These are phyloP conservation scores for Phialemoniopsis sp. DNA, from an alignment of 2,329 filamentous ascomycete species.

Conservation along the genomic window DNA sequence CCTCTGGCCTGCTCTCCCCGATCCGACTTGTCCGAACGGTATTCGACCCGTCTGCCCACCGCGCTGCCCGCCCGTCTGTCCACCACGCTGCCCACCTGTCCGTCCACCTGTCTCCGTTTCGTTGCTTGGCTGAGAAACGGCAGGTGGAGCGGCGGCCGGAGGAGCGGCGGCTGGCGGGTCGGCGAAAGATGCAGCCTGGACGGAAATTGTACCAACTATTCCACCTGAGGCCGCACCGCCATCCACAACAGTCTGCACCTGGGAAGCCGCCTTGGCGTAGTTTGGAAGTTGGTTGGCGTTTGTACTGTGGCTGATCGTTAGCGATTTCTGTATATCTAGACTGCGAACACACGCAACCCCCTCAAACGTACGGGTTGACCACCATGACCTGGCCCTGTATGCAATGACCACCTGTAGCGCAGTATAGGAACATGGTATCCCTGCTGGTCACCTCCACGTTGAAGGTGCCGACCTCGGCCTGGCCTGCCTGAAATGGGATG, in stretches of 20 bases:
- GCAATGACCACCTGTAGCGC: constrained; percentile 5
- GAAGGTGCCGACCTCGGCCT: constrained; percentile 37
- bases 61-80: too few species aligned
- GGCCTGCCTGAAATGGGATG: constrained; percentile 29
- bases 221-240: background rate
- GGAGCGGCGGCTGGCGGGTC: too few species aligned
- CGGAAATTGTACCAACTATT: background rate
- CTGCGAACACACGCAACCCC: too few species aligned
- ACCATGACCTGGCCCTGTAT: constrained; percentile 3
- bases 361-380: constrained; percentile 4
- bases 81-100: too few species aligned
- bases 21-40: too few species aligned
- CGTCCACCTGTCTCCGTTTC: too few species aligned
- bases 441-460: constrained; percentile 38
- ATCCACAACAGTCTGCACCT: background rate
- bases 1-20: too few species aligned
- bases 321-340: too few species aligned
- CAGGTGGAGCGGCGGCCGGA: too few species aligned
- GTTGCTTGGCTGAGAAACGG: too few species aligned
- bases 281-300: constrained; percentile 3
- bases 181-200: background rate
- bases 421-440: constrained; percentile 34
- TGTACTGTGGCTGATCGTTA: background rate
- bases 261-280: constrained; percentile 2
- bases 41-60: too few species aligned